Conservation (phyloP, 371 early-diverging fungal genomes). For the Thermomucor indicae-seudaticae region DNA sequence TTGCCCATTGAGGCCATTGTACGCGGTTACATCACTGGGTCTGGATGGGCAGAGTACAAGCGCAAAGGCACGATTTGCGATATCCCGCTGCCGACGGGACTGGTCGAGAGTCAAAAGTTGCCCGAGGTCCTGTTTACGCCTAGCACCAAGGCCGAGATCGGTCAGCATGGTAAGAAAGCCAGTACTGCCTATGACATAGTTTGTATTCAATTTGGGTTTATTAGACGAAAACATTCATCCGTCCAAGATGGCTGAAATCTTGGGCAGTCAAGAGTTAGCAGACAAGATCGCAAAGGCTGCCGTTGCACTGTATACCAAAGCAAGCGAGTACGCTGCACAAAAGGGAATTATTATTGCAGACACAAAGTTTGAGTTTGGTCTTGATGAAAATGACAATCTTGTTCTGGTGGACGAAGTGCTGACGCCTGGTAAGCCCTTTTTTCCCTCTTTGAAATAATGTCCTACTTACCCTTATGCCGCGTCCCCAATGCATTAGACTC, state of each 20-base stretch:
- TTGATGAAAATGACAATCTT: conserved; percentile 75
- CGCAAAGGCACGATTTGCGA: conserved; percentile 91
- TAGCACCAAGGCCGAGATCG: conserved; percentile 96
- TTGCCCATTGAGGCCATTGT: conserved; percentile 98
- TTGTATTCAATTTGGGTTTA: conserved; percentile 3
- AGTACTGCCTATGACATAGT: neutral
- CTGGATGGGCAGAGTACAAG: conserved; percentile 95
- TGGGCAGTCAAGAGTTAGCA: conserved; percentile 62
- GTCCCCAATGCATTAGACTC: no score
- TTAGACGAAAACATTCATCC: conserved; percentile 97
- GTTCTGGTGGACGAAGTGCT: conserved; percentile 94
- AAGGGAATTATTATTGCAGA: conserved; percentile 97
- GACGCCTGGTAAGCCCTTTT: conserved; percentile 87
- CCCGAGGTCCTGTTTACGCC: conserved; percentile 90
- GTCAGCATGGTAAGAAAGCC: conserved; percentile 76
- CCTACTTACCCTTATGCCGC: no score
- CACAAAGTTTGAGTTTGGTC: conserved; percentile 98
- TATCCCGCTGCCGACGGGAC: conserved; percentile 75
- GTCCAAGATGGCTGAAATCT: conserved; percentile 76
- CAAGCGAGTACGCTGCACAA: conserved; percentile 72
- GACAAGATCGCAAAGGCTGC: conserved; percentile 34
- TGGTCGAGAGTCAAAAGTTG: conserved; percentile 84
- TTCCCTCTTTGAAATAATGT: no score
- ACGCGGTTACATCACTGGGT: conserved; percentile 95
- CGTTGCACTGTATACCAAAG: conserved; percentile 42